phyloP scores from a whole-genome alignment of 345 rosid genomes.

The Brassica nigra region DNA sequence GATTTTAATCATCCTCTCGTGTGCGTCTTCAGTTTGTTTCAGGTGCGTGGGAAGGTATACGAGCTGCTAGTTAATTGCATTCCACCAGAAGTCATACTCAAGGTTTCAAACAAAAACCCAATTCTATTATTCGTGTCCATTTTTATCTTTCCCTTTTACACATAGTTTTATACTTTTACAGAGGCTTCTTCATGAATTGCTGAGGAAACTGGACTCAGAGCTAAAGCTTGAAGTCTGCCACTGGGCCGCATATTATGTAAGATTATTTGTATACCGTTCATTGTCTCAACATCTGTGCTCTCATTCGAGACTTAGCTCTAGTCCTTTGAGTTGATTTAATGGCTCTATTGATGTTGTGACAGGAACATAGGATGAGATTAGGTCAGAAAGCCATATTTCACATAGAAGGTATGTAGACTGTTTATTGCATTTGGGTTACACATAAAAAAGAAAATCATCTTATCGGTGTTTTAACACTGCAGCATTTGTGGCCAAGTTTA shows the following conservation, averaged over 20 bases:
- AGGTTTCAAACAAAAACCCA: constrained; percentile 48
- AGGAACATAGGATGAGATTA: constrained; percentile 85
- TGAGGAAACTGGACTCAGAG: constrained; percentile 88
- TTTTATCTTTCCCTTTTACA: constrained; percentile 9
- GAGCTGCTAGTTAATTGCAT: constrained; percentile 84
- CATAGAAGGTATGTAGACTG: constrained; percentile 65
- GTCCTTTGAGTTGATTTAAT: not conserved
- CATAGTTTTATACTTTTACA: constrained; percentile 40
- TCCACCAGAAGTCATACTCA: constrained; percentile 83
- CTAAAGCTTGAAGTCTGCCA: constrained; percentile 92
- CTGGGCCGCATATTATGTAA: constrained; percentile 98
- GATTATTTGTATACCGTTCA: constrained; percentile 27
- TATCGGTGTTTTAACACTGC: constrained; percentile 32
- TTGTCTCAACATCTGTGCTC: not conserved
- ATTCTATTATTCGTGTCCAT: not conserved
- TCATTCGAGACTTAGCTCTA: not conserved
- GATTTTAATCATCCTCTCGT: constrained; percentile 1
- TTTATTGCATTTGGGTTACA: constrained; percentile 8
- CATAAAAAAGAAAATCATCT: not conserved
- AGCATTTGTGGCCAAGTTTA: constrained; percentile 95
- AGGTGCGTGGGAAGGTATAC: constrained; percentile 85
- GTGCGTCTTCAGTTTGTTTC: constrained; percentile 65
- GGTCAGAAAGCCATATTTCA: constrained; percentile 97
- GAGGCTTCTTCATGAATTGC: constrained; percentile 76
- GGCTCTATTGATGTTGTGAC: constrained; percentile 21